Evolutionary conservation across 352 stramenopile genomes (phyloP), one percentile per base, ranked within the genome.

Genomic region (Globisporangium middletonii): DNA sequence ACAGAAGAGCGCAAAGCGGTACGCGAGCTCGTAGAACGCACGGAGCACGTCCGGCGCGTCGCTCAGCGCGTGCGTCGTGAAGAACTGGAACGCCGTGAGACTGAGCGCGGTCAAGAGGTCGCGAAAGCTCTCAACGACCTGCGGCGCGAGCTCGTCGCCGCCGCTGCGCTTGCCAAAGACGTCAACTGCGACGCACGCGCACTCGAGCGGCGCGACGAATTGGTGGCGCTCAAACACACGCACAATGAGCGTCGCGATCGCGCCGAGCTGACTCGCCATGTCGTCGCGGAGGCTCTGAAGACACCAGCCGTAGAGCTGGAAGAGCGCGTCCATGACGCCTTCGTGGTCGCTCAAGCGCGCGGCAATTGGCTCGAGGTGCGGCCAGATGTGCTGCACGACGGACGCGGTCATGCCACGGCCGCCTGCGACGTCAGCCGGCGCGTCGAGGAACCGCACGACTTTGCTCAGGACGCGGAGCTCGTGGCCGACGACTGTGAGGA

Each of bases 391-490:
- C 48, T 83, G 60, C 30, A 83, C 73, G 33, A 65, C 67, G 59
- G 70, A 83, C 46, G 60, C 60, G 2, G 77, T 88, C 37, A 87
- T 62, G 27, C 41, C 62, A 18, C 72, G 73, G 2, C 74, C 77
- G 30, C 78, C 80, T 13, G 75, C 77, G 23, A 72, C 62, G 26
- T 86, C 76, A 23, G 65, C 57, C 6, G 77, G 75, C 7, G 77
- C 76, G 57, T 90, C 80, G 30, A 90, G 52, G 48, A 88, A 90
- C 4, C 80, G 77, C 28, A 88, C 72, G 26, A 75, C 51, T 55
- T 87, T 90, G 62, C 80, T 72, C 37, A 84, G 64, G 35, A 88
- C 76, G 63, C 77, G 73, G n/a, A 90, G 72, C 46, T 90, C 80
- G 26, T 79, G 79, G 55, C 63, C 71, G 6, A 85, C 73, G 27